Conservation (phyloP, 2,329 filamentous ascomycete genomes). For the Atkinsonella hypoxylon region DNA sequence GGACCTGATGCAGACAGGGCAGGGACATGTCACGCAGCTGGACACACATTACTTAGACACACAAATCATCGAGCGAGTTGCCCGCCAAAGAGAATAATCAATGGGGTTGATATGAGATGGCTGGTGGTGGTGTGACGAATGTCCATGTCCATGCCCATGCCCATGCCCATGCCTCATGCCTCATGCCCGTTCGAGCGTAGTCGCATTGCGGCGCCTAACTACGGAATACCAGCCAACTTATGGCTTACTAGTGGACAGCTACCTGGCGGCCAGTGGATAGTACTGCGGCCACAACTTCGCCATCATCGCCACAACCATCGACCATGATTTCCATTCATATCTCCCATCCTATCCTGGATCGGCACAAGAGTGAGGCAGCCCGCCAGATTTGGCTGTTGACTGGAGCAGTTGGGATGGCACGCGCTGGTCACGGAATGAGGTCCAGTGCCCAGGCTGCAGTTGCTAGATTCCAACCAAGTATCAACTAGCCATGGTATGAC, state of each 20-base stretch:
- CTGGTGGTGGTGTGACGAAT: conserved; percentile 5
- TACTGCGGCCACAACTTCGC: neutral
- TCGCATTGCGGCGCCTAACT: conserved; percentile 5
- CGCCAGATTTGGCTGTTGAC: neutral
- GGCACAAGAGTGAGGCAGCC: neutral
- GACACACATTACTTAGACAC: no score
- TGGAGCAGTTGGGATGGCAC: neutral
- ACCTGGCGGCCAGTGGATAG: neutral
- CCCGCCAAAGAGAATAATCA: no score
- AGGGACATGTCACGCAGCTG: neutral
- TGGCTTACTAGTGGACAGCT: neutral
- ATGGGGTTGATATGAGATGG: no score
- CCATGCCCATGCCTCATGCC: neutral
- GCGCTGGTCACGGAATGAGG: neutral
- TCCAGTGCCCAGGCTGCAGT: neutral
- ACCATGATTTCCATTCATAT: neutral
- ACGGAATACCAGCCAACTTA: neutral
- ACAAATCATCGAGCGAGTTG: no score
- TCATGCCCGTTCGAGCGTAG: neutral
- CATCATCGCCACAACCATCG: neutral
- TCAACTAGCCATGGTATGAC: neutral
- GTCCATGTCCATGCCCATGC: neutral
- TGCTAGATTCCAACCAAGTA: neutral
- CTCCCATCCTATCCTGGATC: neutral
- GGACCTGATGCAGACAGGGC: neutral